Base-by-base conservation (phyloP, 192 early-diverging fungal species). In the Coemansia sp. region DNA sequence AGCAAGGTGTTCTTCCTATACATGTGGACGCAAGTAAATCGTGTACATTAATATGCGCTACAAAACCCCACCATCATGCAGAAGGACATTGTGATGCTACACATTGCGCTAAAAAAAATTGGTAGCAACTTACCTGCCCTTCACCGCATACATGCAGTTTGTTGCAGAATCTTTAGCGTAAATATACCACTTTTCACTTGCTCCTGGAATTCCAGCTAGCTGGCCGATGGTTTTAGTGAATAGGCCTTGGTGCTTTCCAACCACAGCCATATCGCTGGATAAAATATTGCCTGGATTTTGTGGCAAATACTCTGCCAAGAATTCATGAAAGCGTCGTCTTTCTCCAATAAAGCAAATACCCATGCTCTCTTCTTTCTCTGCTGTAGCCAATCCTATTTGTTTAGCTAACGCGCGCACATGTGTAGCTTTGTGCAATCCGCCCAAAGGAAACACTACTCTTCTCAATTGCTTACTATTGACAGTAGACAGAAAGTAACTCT, bases 341-440 rank as follows among this genome's bases (percentile, higher is more conserved):
- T 94, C 88, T 6, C 94, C 94, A 4, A 98, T 87, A 85, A 98
- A 96, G 58, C 96, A 98, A 19, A 98, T 93, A 0, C 96, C 96
- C 93, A 95, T 95, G 67, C 92, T 94, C 69, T 98, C 96, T 71
- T 92, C 90, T 31, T 77, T 78, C 0, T 87, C 80, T 0, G 88
- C 86, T 1, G 83, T 87, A 4, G 65, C 52, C 14, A 98, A 76
- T 1, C 84, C 81, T 4, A 72, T 44, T 14, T 78, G 63, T 1
- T 58, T 19, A 1, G 94, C 96, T 23, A 94, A 68, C 12, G 62
- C 30, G 51, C 94, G 92, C 23, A 97, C 91, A 30, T 88, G 74
- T 2, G 16, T 5, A 7, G 80, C 23, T 71, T 98, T 98, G 7
- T 50, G 58, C 41, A 93, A 67, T 21, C 75, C 49, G 3, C 94